phyloP scores from a whole-genome alignment of 2,329 filamentous ascomycete genomes.

The Sarocladiaceae sp. region DNA sequence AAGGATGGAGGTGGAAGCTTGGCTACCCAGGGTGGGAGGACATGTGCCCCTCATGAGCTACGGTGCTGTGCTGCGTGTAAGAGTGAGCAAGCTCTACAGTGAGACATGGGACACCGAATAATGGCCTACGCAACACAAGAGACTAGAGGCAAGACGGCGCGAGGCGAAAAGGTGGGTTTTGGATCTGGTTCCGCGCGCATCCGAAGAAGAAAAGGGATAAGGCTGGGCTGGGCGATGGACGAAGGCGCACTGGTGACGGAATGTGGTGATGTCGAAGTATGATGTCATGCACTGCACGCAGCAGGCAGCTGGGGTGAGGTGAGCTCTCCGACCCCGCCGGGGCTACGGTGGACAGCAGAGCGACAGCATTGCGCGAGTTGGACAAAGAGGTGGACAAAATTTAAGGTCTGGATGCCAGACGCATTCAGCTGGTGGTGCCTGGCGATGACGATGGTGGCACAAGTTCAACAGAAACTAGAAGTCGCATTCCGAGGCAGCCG shows the following conservation, averaged over 20 bases:
- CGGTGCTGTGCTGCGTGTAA: too few relatives aligned
- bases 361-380: too few relatives aligned
- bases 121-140: conserved; percentile 4
- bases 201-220: not conserved
- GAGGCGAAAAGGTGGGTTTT: not conserved
- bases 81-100: too few relatives aligned
- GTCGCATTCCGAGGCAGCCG: not conserved
- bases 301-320: too few relatives aligned
- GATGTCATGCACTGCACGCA: conserved; percentile 5
- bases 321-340: too few relatives aligned
- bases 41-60: conserved; percentile 7
- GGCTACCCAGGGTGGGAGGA: not conserved
- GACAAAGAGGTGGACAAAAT: too few relatives aligned
- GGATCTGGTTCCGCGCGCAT: conserved; percentile 6
- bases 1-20: not conserved
- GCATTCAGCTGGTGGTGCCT: not conserved
- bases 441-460: conserved; percentile 5
- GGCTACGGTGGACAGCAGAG: too few relatives aligned
- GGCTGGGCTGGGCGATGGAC: not conserved
- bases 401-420: too few relatives aligned
- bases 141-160: not conserved
- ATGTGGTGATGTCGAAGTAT: not conserved
- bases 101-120: not conserved
- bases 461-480: not conserved
- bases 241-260: not conserved